A percentile compares a stretch with the other conserved stretches of the same genome.
Evolutionary conservation across 352 stramenopile genomes (phyloP).

Genomic region (Pythium apleroticum): DNA sequence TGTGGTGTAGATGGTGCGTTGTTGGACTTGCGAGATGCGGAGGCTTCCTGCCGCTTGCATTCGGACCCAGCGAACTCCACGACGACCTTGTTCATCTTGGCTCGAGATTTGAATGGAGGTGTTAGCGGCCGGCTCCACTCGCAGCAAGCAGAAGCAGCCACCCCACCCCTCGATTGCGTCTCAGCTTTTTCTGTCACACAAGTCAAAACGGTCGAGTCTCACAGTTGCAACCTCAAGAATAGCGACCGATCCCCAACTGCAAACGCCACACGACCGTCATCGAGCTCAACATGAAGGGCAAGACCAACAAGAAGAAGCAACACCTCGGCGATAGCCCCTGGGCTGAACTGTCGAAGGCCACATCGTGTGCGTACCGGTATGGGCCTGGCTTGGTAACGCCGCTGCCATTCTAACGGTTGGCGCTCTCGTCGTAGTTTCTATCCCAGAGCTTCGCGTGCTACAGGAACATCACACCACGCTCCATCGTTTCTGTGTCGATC

Average conservation of each 20-base stretch:
- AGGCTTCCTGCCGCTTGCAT: background rate
- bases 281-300: slow-evolving; percentile 26
- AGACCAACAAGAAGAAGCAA: slow-evolving; percentile 30
- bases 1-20: background rate
- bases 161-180: too few species aligned
- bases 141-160: too few species aligned
- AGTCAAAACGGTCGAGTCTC: background rate
- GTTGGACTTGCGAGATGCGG: background rate
- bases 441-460: slow-evolving; percentile 38
- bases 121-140: too few species aligned
- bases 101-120: background rate
- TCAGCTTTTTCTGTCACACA: background rate
- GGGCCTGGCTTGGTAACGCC: background rate
- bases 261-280: background rate
- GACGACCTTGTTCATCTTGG: slow-evolving; percentile 41
- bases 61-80: slow-evolving; percentile 26
- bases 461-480: slow-evolving; percentile 45
- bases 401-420: background rate
- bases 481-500: slow-evolving; percentile 41
- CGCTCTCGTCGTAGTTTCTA: slow-evolving; percentile 32
- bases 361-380: slow-evolving; percentile 29
- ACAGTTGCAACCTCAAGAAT: background rate
- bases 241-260: background rate
- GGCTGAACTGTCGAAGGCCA: slow-evolving; percentile 34
- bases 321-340: slow-evolving; percentile 26